Base-by-base conservation (phyloP, 2,329 filamentous ascomycete species). In the Plectosphaerella sp. region DNA sequence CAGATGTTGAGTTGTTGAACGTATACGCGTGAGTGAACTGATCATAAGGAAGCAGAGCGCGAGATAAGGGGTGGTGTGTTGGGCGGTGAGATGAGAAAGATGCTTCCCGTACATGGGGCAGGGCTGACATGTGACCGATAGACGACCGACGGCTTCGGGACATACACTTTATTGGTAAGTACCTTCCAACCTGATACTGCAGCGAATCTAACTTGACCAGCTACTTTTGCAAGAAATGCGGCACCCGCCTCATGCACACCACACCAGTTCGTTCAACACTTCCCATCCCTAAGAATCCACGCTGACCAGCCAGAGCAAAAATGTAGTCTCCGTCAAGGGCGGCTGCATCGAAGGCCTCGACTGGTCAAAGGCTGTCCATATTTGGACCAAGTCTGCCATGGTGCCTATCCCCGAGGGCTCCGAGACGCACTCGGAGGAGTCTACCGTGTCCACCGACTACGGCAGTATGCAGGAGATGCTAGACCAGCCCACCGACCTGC, bases 361-460 rank as follows among this genome's bases (percentile, higher is more conserved):
- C 65, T 83, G 84, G 80, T 71, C 65, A 12, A 70, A 65, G 3
- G 83, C 83, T 25, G 79, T 81, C 57, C 86, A 89, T 69, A 83
- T 89, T 59, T 88, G 82, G 80, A 85, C 82, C 18, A 82, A 82
- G 60, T 78, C 75, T 42, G 85, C 85, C 58, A 84, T 89, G 74
- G 75, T 88, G 16, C 80, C 84, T 35, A 87, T 89, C 56, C 85
- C 86, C 3, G 83, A 86, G 59, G 80, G 82, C 10, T 78, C 76
- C 25, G 81, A 86, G 67, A 66, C 70, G 6, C 77, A 79, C 63
- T 75, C 77, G 14, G 81, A 80, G 53, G 77, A 80, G 52, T 79
- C 79, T 9, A 42, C 48, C n/a, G 43, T 16, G 14, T 15, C 43
- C 5, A 46, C 43, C 22, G 25, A 33, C 22, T 80, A 77, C 54